Evolutionary conservation across 805 yeast species (phyloP), one percentile per base, ranked within the genome.

Genomic region (Candida taoyuanica): DNA sequence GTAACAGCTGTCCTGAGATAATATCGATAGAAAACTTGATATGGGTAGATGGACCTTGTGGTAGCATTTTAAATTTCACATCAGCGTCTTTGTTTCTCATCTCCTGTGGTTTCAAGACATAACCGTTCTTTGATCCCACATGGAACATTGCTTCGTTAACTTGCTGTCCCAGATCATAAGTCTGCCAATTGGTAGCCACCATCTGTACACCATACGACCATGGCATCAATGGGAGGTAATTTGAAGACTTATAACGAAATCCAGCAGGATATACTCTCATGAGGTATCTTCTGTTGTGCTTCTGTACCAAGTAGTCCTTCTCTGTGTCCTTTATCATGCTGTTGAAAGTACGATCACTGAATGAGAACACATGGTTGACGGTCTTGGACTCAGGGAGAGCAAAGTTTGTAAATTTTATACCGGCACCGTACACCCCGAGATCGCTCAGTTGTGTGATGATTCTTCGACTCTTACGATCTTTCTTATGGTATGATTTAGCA

Each of bases 131-230:
- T 12, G 70, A 65, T 0, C 75, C 73, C 13, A 71, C 59, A 35
- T 75, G 76, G 59, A 91, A 87, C 73, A 88, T 64, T 4, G 96
- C 85, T 45, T 84, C 84, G 57, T 88, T 89, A 9, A 93, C 53
- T 55, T 88, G 96, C 55, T 89, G 91, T 0, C 97, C 96, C 14
- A 78, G 42, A 55, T 93, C 98, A 56, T 76, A 81, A 0, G 93
- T 81, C 60, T 91, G 98, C 97, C 97, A 91, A 56, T 91, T 93
- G 0, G 96, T 81, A 0, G 98, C 98, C 5, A 85, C 98, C 87
- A 93, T 76, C 55, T 93, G 98, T 9, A 74, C 81, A 1, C 99
- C 99, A 33, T 73, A 65, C 34, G 70, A 69, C 98, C 99, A 93
- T 53, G 76, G 87, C 1, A 60, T 59, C 2, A 85, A 60, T 0